phyloP scores from a whole-genome alignment of 225 moss, liverwort and hornwort genomes.

The Anthoceros angustus region DNA sequence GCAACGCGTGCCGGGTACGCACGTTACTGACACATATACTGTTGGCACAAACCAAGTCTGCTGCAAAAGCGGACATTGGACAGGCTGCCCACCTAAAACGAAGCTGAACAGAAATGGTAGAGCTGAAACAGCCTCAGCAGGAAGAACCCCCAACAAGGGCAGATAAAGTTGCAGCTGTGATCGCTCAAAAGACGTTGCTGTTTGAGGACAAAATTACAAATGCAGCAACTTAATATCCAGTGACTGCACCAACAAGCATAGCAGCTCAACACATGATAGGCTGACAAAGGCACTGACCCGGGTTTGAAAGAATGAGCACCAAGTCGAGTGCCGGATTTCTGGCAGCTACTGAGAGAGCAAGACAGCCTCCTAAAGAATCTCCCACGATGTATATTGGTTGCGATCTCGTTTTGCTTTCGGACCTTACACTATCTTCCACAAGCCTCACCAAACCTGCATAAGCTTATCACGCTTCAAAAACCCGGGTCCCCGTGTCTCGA shows the following conservation, averaged over 20 bases:
- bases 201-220: neutral
- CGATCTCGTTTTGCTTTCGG: constrained; percentile 27
- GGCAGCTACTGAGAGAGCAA: constrained; percentile 66
- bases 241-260: neutral
- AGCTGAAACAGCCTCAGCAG: constrained; percentile 11
- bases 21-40: neutral
- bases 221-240: neutral
- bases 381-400: constrained; percentile 57
- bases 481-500: neutral
- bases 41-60: neutral
- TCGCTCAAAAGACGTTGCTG: constrained; percentile 24
- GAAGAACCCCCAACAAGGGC: constrained; percentile 20
- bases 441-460: constrained; percentile 49
- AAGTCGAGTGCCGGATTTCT: constrained; percentile 60
- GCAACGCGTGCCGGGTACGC: neutral
- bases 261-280: neutral
- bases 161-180: constrained; percentile 15
- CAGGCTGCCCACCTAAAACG: constrained; percentile 10
- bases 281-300: constrained; percentile 24
- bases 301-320: constrained; percentile 55
- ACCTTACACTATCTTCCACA: constrained; percentile 36
- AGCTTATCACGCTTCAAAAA: neutral
- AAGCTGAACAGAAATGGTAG: constrained; percentile 20
- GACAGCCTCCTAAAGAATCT: constrained; percentile 59
- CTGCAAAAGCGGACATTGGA: neutral